These are phyloP conservation scores for Collybia sordida DNA, from an alignment of 768 basidiomycete genomes.

Conservation along the genomic window DNA sequence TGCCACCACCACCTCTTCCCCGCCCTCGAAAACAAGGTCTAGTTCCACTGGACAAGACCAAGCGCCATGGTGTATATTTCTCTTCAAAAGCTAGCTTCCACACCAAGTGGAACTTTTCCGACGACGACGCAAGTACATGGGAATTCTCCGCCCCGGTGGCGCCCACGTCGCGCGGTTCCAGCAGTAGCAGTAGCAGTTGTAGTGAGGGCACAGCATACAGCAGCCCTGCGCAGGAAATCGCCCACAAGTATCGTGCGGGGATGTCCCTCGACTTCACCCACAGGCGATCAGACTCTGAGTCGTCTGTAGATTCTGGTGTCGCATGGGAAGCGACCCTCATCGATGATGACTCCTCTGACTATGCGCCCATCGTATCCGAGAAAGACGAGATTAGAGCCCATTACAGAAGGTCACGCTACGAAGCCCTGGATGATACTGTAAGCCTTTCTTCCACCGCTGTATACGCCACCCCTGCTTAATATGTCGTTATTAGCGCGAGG, in stretches of 20 bases:
- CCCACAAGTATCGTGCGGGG: slow-evolving; percentile 34
- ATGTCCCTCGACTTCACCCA: slow-evolving; percentile 20
- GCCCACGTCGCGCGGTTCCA: slow-evolving; percentile 21
- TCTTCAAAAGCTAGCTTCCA: slow-evolving; percentile 22
- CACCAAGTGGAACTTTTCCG: slow-evolving; percentile 17
- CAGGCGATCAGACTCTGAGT: slow-evolving; percentile 12
- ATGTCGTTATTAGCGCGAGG: slow-evolving; percentile 27
- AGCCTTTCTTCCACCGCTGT: slow-evolving; percentile 16
- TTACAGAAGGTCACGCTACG: slow-evolving; percentile 33
- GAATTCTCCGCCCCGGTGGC: slow-evolving; percentile 30
- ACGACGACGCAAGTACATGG: slow-evolving; percentile 36
- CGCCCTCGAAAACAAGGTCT: background rate
- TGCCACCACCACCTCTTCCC: background rate
- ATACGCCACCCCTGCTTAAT: background rate
- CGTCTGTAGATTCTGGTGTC: slow-evolving; percentile 7
- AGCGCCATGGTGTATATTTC: slow-evolving; percentile 36
- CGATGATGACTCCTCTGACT: slow-evolving; percentile 7
- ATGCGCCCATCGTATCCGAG: slow-evolving; percentile 14
- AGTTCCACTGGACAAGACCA: slow-evolving; percentile 15
- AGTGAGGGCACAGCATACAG: slow-evolving; percentile 22
- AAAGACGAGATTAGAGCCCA: slow-evolving; percentile 24
- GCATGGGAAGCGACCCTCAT: slow-evolving; percentile 14
- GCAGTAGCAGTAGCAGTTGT: slow-evolving; percentile 20
- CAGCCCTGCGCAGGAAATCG: slow-evolving; percentile 41
- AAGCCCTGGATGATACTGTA: slow-evolving; percentile 38